These are phyloP conservation scores for Lachnellula cervina DNA, from an alignment of 2,329 filamentous ascomycete genomes.

Conservation along the genomic window DNA sequence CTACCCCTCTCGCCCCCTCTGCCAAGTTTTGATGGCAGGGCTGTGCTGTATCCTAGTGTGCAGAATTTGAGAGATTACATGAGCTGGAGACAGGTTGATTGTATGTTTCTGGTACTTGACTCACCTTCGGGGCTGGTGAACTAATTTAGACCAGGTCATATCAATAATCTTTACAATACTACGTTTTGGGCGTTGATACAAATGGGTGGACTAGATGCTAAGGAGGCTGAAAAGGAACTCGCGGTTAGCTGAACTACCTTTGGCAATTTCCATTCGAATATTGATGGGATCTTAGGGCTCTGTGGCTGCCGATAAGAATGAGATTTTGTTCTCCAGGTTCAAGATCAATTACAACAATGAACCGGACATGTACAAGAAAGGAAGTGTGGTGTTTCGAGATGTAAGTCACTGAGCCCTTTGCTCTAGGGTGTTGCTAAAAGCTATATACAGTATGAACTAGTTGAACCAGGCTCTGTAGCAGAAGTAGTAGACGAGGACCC, in stretches of 20 bases:
- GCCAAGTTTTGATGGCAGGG: conserved; percentile 88
- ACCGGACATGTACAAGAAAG: conserved; percentile 86
- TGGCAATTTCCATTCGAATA: conserved; percentile 16
- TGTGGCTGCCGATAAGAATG: conserved; percentile 83
- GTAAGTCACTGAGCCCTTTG: conserved; percentile 18
- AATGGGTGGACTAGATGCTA: conserved; percentile 66
- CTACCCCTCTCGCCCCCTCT: conserved; percentile 65
- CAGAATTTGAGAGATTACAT: conserved; percentile 88
- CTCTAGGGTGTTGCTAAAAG: background rate
- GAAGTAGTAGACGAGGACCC: conserved; percentile 43
- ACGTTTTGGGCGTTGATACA: conserved; percentile 90
- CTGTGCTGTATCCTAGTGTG: conserved; percentile 81
- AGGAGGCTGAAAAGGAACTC: conserved; percentile 75
- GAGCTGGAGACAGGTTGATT: conserved; percentile 95
- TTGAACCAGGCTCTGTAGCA: conserved; percentile 45
- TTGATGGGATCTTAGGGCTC: conserved; percentile 57
- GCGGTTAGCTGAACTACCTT: conserved; percentile 48
- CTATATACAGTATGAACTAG: conserved; percentile 61
- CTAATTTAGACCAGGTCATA: conserved; percentile 60
- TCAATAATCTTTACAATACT: conserved; percentile 98
- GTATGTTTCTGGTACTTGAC: conserved; percentile 46
- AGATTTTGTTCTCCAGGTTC: conserved; percentile 86
- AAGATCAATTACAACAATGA: conserved; percentile 98
- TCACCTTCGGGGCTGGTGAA: background rate
- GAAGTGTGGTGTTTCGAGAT: conserved; percentile 82